A percentile compares a stretch with the other conserved stretches of the same genome.
Evolutionary conservation across 225 moss, liverwort and hornwort genomes (phyloP).

Genomic region (Pseudisothecium myosuroides): DNA sequence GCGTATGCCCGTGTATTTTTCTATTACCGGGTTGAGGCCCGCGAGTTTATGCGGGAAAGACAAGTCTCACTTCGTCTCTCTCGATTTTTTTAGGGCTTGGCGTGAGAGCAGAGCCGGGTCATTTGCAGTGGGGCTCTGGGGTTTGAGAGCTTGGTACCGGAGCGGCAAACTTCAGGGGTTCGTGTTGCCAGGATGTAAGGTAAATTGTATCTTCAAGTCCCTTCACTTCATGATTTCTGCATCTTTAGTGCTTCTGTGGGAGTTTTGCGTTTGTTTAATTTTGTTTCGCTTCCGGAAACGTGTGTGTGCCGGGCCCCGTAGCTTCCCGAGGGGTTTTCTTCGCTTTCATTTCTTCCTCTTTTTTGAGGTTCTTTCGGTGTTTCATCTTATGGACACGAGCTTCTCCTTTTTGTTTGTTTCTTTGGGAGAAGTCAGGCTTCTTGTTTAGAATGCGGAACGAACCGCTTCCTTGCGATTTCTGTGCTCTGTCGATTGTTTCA

Average conservation of each 20-base stretch:
- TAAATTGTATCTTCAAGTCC: not conserved
- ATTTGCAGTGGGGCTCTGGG: slow-evolving; percentile 18
- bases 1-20: not conserved
- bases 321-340: not conserved
- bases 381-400: not conserved
- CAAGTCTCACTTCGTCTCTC: slow-evolving; percentile 11
- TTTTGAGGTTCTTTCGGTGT: not conserved
- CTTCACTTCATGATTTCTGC: not conserved
- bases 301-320: not conserved
- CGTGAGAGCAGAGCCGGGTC: not conserved
- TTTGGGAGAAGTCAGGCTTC: not conserved
- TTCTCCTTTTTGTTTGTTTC: not conserved
- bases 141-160: slow-evolving; percentile 10
- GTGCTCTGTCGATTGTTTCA: not conserved
- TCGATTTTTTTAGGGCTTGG: slow-evolving; percentile 24
- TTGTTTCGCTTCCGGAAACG: not conserved
- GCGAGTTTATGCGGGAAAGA: no score
- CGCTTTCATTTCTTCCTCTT: not conserved
- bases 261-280: not conserved
- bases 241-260: not conserved
- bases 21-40: not conserved
- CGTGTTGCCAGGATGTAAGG: slow-evolving; percentile 13
- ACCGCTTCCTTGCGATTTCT: not conserved
- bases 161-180: not conserved
- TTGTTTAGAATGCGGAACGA: not conserved